Evolutionary conservation across 495 filamentous ascomycete genomes (phyloP).

Genomic region (Clavariopsis aquatica): DNA sequence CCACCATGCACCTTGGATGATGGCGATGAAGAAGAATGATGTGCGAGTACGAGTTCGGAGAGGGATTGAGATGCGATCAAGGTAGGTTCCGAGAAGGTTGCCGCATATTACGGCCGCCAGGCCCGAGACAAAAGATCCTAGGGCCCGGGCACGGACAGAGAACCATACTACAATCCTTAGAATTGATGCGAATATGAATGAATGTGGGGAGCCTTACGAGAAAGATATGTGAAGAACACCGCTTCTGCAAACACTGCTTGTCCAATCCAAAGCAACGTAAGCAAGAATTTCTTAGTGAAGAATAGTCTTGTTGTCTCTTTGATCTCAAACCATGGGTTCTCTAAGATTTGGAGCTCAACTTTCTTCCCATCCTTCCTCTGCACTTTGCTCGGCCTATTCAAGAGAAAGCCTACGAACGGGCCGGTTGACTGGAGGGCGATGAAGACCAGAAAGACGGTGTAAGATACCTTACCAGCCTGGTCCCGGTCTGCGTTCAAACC

Average conservation of each 20-base stretch:
- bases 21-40: slow-evolving; percentile 51
- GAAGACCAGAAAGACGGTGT: slow-evolving; percentile 61
- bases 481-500: slow-evolving; percentile 58
- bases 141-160: slow-evolving; percentile 60
- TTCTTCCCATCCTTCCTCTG: slow-evolving; percentile 58
- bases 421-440: slow-evolving; percentile 62
- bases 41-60: slow-evolving; percentile 51
- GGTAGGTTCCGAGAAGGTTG: slow-evolving; percentile 57
- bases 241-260: slow-evolving; percentile 64
- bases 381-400: slow-evolving; percentile 56
- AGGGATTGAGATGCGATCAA: slow-evolving; percentile 54
- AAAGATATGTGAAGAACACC: slow-evolving; percentile 63
- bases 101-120: slow-evolving; percentile 59
- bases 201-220: slow-evolving; percentile 11
- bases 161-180: slow-evolving; percentile 53
- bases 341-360: slow-evolving; percentile 54
- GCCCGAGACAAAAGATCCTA: slow-evolving; percentile 63
- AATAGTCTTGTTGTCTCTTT: slow-evolving; percentile 55
- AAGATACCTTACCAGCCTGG: slow-evolving; percentile 61
- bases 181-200: neutral
- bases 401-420: slow-evolving; percentile 56
- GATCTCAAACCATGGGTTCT: slow-evolving; percentile 54
- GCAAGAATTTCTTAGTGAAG: slow-evolving; percentile 54
- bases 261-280: slow-evolving; percentile 61
- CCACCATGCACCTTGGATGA: slow-evolving; percentile 62